Base-by-base conservation (phyloP, 495 filamentous ascomycete species). In the Neurospora sp. region DNA sequence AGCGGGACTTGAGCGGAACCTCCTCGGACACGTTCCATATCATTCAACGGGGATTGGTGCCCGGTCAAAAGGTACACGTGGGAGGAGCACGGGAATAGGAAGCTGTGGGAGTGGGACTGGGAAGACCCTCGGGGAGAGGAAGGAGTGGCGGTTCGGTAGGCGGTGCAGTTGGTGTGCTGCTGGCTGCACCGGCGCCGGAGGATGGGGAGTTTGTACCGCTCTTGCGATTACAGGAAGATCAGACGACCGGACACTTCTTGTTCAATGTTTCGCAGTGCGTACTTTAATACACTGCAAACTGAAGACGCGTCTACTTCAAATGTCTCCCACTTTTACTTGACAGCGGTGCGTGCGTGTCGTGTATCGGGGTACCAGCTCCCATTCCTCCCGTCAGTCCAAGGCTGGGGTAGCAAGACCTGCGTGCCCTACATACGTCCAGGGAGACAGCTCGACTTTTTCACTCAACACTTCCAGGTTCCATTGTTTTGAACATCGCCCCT, bases 101-200 rank as follows among this genome's bases (percentile, higher is more conserved):
- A 20, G 18, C 42, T 45, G 42, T 45, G n/a, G 42, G 18, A 45
- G 20, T 45, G 42, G 20, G 42, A 9, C 90, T 87, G 79, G 83
- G 82, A 65, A 81, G 78, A 14, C 71, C 73, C 27, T 71, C 74
- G 61, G 75, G 45, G n/a, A 53, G n/a, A 22, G 45, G 9, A 59
- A 20, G 47, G 9, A 59, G 47, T 59, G 47, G 47, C 47, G 47
- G 47, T 59, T 59, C 20, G 47, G 45, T 86, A 77, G 35, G 69
- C 78, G 80, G 75, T 81, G 53, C 31, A 80, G 75, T 75, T 45
- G 77, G 37, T 42, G 81, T 47, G 78, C 31, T 70, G 22, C 44
- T 40, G 9, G 70, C n/a, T 47, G 71, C 18, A 47, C 59, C 72
- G 35, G 78, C 7, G 77, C 72, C 74, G 76, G 39, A 44, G 61